A percentile compares a stretch with the other conserved stretches of the same genome.
These are phyloP conservation scores for Paramecium sexaurelia DNA, from an alignment of 73 alveolate genomes.

Conservation along the genomic window DNA sequence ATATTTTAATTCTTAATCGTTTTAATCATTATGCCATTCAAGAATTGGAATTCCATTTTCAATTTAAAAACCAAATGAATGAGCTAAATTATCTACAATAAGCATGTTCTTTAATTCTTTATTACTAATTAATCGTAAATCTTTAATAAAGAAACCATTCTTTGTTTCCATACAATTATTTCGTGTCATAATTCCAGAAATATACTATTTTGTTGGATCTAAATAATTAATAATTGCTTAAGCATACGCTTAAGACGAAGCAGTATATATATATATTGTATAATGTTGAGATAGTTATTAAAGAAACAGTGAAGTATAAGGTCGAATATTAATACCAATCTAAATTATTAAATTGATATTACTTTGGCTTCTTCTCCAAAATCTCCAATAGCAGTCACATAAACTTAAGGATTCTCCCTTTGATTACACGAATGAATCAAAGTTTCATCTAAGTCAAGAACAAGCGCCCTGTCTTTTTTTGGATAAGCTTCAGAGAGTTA, in stretches of 20 bases:
- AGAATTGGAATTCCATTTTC: slow-evolving; percentile 89
- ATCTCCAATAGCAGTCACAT: slow-evolving; percentile 54
- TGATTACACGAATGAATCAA: slow-evolving; percentile 57
- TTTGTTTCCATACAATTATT: slow-evolving; percentile 90
- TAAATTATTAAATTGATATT: background rate
- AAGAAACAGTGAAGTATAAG: slow-evolving; percentile 84
- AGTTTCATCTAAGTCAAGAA: slow-evolving; percentile 62
- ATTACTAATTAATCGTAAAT: slow-evolving; percentile 86
- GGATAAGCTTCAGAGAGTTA: slow-evolving; percentile 45
- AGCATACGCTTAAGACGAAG: slow-evolving; percentile 94
- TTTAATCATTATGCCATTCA: slow-evolving; percentile 79
- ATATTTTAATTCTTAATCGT: slow-evolving; percentile 83
- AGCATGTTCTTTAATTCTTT: slow-evolving; percentile 84
- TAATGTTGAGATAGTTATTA: slow-evolving; percentile 79
- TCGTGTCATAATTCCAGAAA: slow-evolving; percentile 86
- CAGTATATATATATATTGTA: slow-evolving; percentile 90
- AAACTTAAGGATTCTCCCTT: slow-evolving; percentile 57
- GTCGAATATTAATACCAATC: slow-evolving; percentile 92
- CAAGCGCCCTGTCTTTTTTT: slow-evolving; percentile 27
- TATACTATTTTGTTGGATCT: slow-evolving; percentile 87
- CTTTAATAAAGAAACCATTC: slow-evolving; percentile 92
- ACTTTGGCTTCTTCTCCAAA: slow-evolving; percentile 56
- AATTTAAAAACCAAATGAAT: slow-evolving; percentile 89
- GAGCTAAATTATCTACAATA: slow-evolving; percentile 93
- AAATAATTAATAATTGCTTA: slow-evolving; percentile 87